Conservation (phyloP, 345 rosid genomes). For the Salix koriyanagi region DNA sequence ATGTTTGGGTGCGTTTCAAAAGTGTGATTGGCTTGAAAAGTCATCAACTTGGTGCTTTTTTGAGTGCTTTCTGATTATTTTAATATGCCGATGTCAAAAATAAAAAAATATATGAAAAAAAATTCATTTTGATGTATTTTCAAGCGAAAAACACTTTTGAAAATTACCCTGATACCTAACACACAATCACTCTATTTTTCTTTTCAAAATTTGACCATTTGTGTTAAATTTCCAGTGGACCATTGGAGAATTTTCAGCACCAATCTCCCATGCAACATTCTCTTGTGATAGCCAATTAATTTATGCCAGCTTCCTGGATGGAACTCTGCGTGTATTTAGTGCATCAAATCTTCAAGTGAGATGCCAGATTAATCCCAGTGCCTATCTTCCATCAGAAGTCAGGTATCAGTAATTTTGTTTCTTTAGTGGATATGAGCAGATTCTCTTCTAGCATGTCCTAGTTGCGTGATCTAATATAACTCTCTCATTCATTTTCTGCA, state of each 20-base stretch:
- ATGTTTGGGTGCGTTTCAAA: too few relatives aligned
- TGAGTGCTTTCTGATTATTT: too few relatives aligned
- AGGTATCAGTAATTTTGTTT: not conserved
- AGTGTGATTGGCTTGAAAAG: too few relatives aligned
- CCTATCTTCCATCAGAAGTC: conserved; percentile 15
- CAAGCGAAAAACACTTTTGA: too few relatives aligned
- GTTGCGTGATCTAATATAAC: not conserved
- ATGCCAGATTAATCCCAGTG: conserved; percentile 15
- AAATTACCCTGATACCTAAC: too few relatives aligned
- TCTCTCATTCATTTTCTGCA: not conserved
- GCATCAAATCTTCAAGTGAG: conserved; percentile 33
- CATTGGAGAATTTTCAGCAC: conserved; percentile 44
- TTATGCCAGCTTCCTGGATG: conserved; percentile 51
- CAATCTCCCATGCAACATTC: conserved; percentile 52
- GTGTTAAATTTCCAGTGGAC: conserved; percentile 41
- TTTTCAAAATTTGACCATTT: not conserved
- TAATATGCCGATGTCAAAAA: too few relatives aligned
- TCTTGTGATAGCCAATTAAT: conserved; percentile 63
- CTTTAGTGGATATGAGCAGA: not conserved
- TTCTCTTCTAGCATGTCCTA: not conserved
- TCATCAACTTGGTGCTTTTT: too few relatives aligned
- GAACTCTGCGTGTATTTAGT: conserved; percentile 47
- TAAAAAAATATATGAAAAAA: too few relatives aligned
- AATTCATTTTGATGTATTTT: too few relatives aligned
- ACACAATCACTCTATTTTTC: not conserved